Base-by-base conservation (phyloP, 2,329 filamentous ascomycete genomes). In the Fusarium guadeloupense region DNA sequence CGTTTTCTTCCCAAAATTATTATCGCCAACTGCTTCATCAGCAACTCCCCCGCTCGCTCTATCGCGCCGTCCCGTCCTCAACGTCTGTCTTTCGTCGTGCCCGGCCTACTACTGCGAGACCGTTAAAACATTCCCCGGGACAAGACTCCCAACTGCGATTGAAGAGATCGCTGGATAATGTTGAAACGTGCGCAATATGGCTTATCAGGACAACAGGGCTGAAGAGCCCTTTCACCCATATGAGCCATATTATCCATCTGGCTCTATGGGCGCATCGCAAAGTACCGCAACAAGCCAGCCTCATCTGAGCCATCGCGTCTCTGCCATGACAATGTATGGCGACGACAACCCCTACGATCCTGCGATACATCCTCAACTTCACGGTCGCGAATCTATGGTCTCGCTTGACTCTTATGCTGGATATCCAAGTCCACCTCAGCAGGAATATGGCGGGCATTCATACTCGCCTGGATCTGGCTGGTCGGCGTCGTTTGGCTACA, bases 301-400 rank as follows among this genome's bases (percentile, higher is more conserved):
- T 21, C 58, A 64, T 37, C 64, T 77, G 33, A 67, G 60, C 34
- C 75, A 76, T 53, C 67, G 68, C 30, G 63, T 72, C 35, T 77
- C 76, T 30, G 74, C 66, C 60, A 53, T 76, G 56, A 74, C 75
- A 26, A 65, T 75, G n/a, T 65, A 72, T 50, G 71, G 60, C 54
- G 73, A 70, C 21, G 54, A 67, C 30, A 65, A 57, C 46, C 65
- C 68, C 7, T 70, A 75, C 58, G 69, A 76, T 19, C 58, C 61
- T 34, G 46, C 63, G 25, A 28, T 25, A 30, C 39, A 63, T 7
- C 60, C 64, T 34, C 56, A 71, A 6, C 56, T 77, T 25, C 72
- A 73, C 8, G 72, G 71, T 13, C 75, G 74, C 17, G 75, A 75
- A 45, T 77, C 78, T 13, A 69, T 79, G 46, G 73, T 76, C 16